A percentile compares a stretch with the other conserved stretches of the same genome.
These are phyloP conservation scores for Bimuria novae-zelandiae DNA, from an alignment of 2,329 filamentous ascomycete genomes.

Conservation along the genomic window DNA sequence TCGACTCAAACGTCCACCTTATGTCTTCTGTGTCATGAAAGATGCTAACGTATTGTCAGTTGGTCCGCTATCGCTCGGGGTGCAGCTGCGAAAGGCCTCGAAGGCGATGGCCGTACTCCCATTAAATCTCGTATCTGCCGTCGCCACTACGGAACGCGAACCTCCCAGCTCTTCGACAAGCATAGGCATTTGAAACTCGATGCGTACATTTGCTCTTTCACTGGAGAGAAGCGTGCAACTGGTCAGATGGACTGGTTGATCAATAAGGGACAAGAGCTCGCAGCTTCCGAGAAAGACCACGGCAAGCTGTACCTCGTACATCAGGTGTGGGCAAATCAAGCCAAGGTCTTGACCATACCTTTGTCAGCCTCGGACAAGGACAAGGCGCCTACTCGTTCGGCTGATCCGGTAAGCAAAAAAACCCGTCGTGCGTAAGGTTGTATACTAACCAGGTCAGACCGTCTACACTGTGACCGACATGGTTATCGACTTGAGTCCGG, in stretches of 20 bases:
- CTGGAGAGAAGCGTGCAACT: neutral
- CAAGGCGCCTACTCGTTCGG: conserved; percentile 2
- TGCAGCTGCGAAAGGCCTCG: conserved; percentile 28
- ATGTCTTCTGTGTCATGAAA: too few species aligned
- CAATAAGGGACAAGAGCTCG: conserved; percentile 21
- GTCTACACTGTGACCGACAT: conserved; percentile 16
- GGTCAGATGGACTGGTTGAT: conserved; percentile 24
- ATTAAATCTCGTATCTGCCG: conserved; percentile 27
- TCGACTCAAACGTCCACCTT: too few species aligned
- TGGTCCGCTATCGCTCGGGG: conserved; percentile 36
- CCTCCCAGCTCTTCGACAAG: neutral
- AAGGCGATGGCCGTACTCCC: neutral
- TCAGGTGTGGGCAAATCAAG: conserved; percentile 6
- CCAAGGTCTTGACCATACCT: neutral
- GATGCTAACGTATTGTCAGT: conserved; percentile 1
- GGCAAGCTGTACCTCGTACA: accelerated
- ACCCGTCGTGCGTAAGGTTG: neutral
- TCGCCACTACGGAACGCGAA: conserved; percentile 24
- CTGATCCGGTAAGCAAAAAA: conserved; percentile 7
- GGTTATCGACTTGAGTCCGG: conserved; percentile 12
- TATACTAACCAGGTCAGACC: conserved; percentile 6
- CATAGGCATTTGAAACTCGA: conserved; percentile 16
- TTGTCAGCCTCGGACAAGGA: conserved; percentile 11
- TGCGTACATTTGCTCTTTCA: neutral
- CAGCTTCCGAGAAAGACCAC: neutral